These are phyloP conservation scores for Aspergillus pseudoviridinutans DNA, from an alignment of 2,329 filamentous ascomycete genomes.

Conservation along the genomic window DNA sequence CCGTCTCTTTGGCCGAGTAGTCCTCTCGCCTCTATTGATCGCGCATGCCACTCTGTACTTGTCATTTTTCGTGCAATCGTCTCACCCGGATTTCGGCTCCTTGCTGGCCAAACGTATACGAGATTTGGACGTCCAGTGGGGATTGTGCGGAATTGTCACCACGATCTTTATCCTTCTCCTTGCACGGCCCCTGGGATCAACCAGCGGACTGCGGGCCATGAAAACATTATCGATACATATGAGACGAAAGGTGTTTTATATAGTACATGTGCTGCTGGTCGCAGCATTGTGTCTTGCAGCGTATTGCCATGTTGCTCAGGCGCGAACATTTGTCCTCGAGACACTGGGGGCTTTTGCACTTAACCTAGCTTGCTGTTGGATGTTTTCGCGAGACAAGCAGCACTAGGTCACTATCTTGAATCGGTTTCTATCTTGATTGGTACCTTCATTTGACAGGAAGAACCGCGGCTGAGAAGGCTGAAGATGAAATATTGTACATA, in stretches of 20 bases:
- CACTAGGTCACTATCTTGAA: background rate
- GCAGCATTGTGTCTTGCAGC: slow-evolving; percentile 46
- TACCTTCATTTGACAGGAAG: background rate
- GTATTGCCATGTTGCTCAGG: slow-evolving; percentile 54
- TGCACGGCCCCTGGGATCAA: slow-evolving; percentile 38
- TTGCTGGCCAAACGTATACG: slow-evolving; percentile 52
- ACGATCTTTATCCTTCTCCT: slow-evolving; percentile 47
- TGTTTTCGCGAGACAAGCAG: slow-evolving; percentile 7
- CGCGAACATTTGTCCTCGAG: slow-evolving; percentile 52
- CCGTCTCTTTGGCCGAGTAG: slow-evolving; percentile 54
- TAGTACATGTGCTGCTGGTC: slow-evolving; percentile 52
- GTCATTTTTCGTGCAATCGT: slow-evolving; percentile 52
- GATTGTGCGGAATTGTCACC: slow-evolving; percentile 48
- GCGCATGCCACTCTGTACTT: slow-evolving; percentile 54
- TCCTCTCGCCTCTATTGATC: slow-evolving; percentile 48
- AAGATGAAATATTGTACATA: background rate
- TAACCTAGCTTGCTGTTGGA: slow-evolving; percentile 34
- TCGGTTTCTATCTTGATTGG: background rate
- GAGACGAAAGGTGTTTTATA: slow-evolving; percentile 50
- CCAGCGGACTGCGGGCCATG: slow-evolving; percentile 10
- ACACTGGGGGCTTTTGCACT: slow-evolving; percentile 44
- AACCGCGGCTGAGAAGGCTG: background rate
- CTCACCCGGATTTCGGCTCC: slow-evolving; percentile 30
- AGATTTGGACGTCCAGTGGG: slow-evolving; percentile 56
- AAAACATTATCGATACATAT: slow-evolving; percentile 18